Evolutionary conservation across 108 stramenopile genomes (phyloP), one percentile per base, ranked within the genome.

Genomic region (Cyclotella distinguenda): DNA sequence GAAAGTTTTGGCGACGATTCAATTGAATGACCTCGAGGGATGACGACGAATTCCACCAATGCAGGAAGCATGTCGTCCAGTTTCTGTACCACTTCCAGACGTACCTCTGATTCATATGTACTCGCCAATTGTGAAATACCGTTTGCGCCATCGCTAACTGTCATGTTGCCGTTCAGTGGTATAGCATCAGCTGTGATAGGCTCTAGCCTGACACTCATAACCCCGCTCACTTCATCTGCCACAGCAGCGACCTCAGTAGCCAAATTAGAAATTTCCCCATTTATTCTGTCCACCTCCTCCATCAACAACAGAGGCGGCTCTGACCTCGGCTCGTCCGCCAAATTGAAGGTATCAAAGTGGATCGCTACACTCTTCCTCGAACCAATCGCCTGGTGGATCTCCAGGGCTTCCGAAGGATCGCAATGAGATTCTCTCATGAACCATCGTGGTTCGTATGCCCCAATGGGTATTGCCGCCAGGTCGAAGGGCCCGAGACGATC

Each of bases 281-380:
- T 76, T 1, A 73, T 51, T 40, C 66, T 52, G 16, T 38, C 49
- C 15, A 73, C 74, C 45, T 76, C 74, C 0, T 62, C 67, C 7
- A 64, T 11, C 22, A 91, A 58, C 22, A 70, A 27, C 21, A 38
- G 34, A 12, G 87, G 81, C 28, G 94, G 91, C 30, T 89, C 94
- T 33, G 78, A 60, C 59, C 75, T 51, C 16, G 66, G 63, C 61
- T 97, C 96, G 36, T 90, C 88, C 13, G 90, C 70, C 54, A 97
- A 64, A 25, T 84, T 76, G 54, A 94, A 95, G 8, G 89, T 93
- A 16, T 91, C 96, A 89, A 92, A 96, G 66, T 98, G 97, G 43
- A 97, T 89, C 11, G 81, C 93, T 7, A 98, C 82, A 21, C 87
- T 82, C 32, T 77, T 84, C 12, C 61, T 48, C 2, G 77, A 54